Base-by-base conservation (phyloP, 169 alveolate species). In the Plasmodium malariae region DNA sequence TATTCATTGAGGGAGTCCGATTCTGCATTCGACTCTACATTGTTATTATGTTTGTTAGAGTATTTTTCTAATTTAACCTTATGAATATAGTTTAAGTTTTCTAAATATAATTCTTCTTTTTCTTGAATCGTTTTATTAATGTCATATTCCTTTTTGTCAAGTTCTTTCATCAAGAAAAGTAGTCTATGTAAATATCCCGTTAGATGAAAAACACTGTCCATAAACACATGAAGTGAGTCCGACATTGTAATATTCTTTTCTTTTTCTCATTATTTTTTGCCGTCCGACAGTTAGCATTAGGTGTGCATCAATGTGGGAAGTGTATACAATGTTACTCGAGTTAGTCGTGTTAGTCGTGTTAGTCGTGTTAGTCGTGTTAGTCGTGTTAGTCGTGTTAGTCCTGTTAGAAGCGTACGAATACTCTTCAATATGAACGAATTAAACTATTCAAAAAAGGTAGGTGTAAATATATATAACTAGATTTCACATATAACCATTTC, bases 141-240 rank as follows among this genome's bases (percentile, higher is more conserved):
- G 2, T 49, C 11, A 34, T 83, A 51, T 30, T 68, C 91, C 49
- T 83, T 65, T 32, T 26, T 51, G 21, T 83, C 91, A 6, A 83
- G 54, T 32, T 83, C 91, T 28, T 83, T 83, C 91, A 83, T 83
- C 3, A 83, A 57, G 30, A 65, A 68, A 43, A 83, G 73, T n/a
- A 69, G 28, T 51, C 91, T 60, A 54, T 83, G 91, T 43, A 83
- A 72, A 60, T 69, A 83, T 9, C 91, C 91, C 54, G 91, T 83
- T 17, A 83, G 28, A 48, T 60, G 91, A n/a, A 21, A 59, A 17
- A 83, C 85, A 40, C 55, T 83, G 4, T 83, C 91, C 91, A 83
- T 83, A 51, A 67, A 83, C 6, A 83, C 48, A n/a, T 83, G 91
- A 9, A 60, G 86, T n/a, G 91, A 34, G 17, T 83, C 91, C 57